Evolutionary conservation across 345 rosid genomes (phyloP), one percentile per base, ranked within the genome.

Genomic region (Trapa incisa): DNA sequence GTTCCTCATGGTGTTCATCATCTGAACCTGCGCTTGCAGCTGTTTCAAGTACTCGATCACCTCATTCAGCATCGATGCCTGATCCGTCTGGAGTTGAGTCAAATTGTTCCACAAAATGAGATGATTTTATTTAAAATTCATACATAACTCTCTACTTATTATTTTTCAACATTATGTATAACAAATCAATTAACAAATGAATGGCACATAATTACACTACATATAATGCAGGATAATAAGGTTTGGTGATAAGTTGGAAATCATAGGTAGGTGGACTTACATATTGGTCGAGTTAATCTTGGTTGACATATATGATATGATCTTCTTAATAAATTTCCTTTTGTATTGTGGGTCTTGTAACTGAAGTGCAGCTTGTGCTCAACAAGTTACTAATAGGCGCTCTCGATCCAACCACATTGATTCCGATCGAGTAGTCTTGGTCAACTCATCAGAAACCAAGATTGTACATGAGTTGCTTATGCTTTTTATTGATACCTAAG

Each of bases 11-110:
- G 86, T 79, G 70, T 78, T 77, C 86, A 88, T 86, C 88, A 88
- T 82, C 47, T 86, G 80, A 54, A 90, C 83, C 75, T 94, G 96
- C 15, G 91, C 88, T 85, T 94, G 96, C 22, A 90, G 73, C 74
- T 88, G 99, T 67, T 88, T 90, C 79, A 89, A 72, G 75, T 94
- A 90, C 47, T 88, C 97, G 12, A 94, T 94, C 68, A 90, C 99
- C 75, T 94, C 97, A 70, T 90, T 97, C 35, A 94, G 81, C 95
- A 94, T 94, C 3, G 99, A 90, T 16, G 96, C 99, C 74, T 90
- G 90, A 66, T 94, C 99, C 43, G 96, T 87, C 99, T 93, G 83
- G 0, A 56, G n/a, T 56, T 29, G 5, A 29, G 63, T 33, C 4
- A 58, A 32, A 58, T n/a, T 29, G 1, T 1, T 29, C 14, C 14